Base-by-base conservation (phyloP, 495 filamentous ascomycete species). In the Podospora australis region DNA sequence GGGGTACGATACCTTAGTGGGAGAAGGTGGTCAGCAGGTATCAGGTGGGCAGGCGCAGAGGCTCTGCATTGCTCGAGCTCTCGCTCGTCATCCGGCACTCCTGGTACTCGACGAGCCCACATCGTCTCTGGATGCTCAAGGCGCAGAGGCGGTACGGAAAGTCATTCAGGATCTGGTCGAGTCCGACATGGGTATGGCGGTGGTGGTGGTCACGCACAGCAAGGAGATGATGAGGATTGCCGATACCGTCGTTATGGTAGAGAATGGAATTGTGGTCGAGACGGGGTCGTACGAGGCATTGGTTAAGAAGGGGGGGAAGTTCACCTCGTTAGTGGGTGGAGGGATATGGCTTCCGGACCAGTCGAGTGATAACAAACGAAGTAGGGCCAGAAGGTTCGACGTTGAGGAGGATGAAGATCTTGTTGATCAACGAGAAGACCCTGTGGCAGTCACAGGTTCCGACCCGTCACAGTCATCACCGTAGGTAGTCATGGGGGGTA, bases 31-130 rank as follows among this genome's bases (percentile, higher is more conserved):
- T 0, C 68, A 79, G 16, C 73, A 77, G 0, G 60, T 98, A 1
- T 88, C 83, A 0, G 90, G 89, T 2, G 92, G 92, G 0, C 92
- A 98, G 56, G 81, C 82, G 2, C 90, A 96, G 57, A 75, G 88
- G 0, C 52, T 97, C 5, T 80, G 82, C 4, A 90, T 97, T 46
- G 89, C 90, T 2, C 69, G 92, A 1, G 90, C 91, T 3, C 65
- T 97, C 1, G 70, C 86, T 2, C 70, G 88, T 0, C 65, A 73
- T 16, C 88, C 88, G 0, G 71, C 73, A 32, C 63, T 96, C 6
- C 60, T 97, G 16, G 76, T 98, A 0, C 63, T 97, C 10, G 92
- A 98, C 50, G 92, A 97, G 63, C 85, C 90, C 3, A 97, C 92
- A 0, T 86, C 80, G 22, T 82, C 80, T 25, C 65, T 98, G 10